Percentiles rank a stretch among this genome's conserved stretches.
phyloP scores from a whole-genome alignment of 2,329 filamentous ascomycete species.

The Fusarium hainanense region DNA sequence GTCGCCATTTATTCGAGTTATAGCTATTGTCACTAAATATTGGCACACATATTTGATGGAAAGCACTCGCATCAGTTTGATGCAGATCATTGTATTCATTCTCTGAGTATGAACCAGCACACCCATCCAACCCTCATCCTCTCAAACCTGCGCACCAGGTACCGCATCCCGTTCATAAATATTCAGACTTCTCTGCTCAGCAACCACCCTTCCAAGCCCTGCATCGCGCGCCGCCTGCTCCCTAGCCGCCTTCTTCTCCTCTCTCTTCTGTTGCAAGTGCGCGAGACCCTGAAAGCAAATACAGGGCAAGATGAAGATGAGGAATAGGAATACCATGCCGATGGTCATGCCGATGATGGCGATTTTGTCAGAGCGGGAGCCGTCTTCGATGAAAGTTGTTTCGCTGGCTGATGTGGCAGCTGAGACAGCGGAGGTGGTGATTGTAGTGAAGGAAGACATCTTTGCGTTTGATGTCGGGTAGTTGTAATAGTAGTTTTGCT shows the following conservation, averaged over 20 bases:
- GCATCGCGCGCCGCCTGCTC: not conserved
- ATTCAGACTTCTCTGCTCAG: not conserved
- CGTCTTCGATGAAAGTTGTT: not conserved
- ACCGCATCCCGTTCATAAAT: not conserved
- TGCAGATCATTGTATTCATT: not conserved
- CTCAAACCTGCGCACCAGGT: not conserved
- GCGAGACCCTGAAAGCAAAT: conserved; percentile 9
- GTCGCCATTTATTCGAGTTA: not conserved
- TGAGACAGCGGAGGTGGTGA: not conserved
- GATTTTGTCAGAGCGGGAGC: not conserved
- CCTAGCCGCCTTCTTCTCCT: not conserved
- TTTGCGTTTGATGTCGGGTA: not conserved
- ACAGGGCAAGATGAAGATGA: conserved; percentile 26
- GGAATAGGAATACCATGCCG: not conserved
- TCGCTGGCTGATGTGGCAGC: not conserved
- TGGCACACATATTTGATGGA: not conserved
- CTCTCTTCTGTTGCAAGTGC: conserved; percentile 6
- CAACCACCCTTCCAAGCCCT: not conserved
- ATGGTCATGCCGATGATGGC: conserved; percentile 7
- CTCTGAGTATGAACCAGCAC: not conserved
- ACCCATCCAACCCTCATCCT: not conserved
- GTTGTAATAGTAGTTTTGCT: not conserved
- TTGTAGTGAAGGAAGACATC: conserved; percentile 15
- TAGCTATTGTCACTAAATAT: not conserved
- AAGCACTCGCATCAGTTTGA: not conserved